Base-by-base conservation (phyloP, 2,329 filamentous ascomycete genomes). In the Arachnopeziza araneosa region DNA sequence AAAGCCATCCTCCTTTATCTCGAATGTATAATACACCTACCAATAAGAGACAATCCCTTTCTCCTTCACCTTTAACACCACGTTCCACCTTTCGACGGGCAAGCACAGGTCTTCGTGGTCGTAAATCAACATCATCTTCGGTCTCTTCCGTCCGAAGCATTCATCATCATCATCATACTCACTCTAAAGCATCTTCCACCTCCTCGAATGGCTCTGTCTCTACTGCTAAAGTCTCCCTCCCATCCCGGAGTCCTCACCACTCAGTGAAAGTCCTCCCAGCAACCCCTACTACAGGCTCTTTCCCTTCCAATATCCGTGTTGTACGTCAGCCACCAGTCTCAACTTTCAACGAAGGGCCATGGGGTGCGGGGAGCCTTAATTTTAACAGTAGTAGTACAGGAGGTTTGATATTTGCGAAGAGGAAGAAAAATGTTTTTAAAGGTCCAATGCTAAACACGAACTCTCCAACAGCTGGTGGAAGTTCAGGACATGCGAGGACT, bases 241-340 rank as follows among this genome's bases (percentile, higher is more conserved):
- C 44, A 83, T 83, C 17, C 23, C 85, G 90, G 24, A 93, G 88
- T 2, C 93, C 95, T 1, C 92, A 97, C 72, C 85, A 91, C 66
- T 96, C 91, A 0, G 89, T 98, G 68, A 98, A 98, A 76, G 89
- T 98, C n/a, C 84, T 98, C 2, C 93, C 95, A 1, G 90, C 91
- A 0, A 96, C 93, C 0, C 93, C 93, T 0, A 93, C 89, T 0
- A 77, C 83, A 2, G 79, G 80, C 19, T 78, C 84, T 0, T 96
- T 98, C 69, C 93, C 93, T 0, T 90, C 86, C 56, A 96, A 93
- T 66, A 90, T 97, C 61, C 87, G 93, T 2, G 79, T 97, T 14
- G 90, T 93, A 1, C 85, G 92, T 30, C 86, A 80, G 17, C 73
- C 79, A 0, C 78, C 82, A 1, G 75, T 82, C 0, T 70, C 75